Percentiles rank a stretch among this genome's conserved stretches.
phyloP scores from a whole-genome alignment of 345 rosid genomes.

The Euclidium syriacum region DNA sequence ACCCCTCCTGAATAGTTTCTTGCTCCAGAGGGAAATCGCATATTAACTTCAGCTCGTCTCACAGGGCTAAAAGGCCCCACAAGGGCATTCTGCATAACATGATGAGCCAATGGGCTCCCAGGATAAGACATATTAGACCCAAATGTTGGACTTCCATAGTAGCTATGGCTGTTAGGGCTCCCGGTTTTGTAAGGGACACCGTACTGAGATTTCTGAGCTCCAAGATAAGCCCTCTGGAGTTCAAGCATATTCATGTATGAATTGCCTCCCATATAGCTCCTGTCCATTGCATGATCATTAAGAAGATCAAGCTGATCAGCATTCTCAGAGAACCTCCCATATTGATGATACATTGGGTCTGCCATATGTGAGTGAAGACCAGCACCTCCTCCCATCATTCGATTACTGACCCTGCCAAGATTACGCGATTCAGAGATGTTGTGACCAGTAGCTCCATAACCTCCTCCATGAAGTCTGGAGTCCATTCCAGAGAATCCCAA shows the following conservation, averaged over 20 bases:
- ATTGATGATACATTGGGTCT: constrained; percentile 66
- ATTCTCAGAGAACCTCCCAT: constrained; percentile 49
- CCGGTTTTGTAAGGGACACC: constrained; percentile 48
- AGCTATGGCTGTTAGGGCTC: constrained; percentile 52
- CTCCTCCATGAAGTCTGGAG: constrained; percentile 58
- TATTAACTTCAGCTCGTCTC: constrained; percentile 45
- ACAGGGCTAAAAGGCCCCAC: constrained; percentile 52
- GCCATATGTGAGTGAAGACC: constrained; percentile 47
- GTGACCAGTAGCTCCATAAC: constrained; percentile 42
- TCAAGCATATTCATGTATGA: constrained; percentile 56
- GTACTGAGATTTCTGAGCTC: constrained; percentile 62
- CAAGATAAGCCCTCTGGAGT: constrained; percentile 60
- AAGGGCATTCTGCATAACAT: constrained; percentile 50
- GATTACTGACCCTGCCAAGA: constrained; percentile 40
- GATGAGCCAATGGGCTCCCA: constrained; percentile 59
- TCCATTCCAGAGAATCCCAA: constrained; percentile 59
- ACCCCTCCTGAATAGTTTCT: constrained; percentile 49
- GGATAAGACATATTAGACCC: constrained; percentile 59
- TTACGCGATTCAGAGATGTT: constrained; percentile 42
- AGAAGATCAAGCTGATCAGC: constrained; percentile 47
- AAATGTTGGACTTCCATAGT: constrained; percentile 50
- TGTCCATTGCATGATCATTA: constrained; percentile 43
- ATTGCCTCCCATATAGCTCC: constrained; percentile 46
- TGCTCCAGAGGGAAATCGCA: constrained; percentile 47
- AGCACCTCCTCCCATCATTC: constrained; percentile 40